phyloP scores from a whole-genome alignment of 495 filamentous ascomycete genomes.

The Talaromyces liani region DNA sequence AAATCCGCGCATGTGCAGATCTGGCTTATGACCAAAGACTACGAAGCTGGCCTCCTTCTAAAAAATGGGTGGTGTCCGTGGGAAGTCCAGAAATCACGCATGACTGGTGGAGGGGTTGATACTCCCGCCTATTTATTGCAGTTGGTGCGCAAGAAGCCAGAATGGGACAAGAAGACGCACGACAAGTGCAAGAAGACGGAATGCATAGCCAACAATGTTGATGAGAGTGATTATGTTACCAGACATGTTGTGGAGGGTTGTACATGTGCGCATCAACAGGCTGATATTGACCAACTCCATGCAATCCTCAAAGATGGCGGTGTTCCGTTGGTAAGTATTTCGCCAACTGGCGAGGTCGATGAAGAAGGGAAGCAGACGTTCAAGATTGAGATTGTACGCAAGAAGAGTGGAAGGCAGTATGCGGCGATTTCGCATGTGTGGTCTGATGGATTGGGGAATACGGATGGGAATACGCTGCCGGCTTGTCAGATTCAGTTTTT shows the following conservation, averaged over 20 bases:
- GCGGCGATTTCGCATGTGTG: not conserved
- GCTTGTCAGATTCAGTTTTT: not conserved
- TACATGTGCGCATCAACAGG: not conserved
- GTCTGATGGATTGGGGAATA: not conserved
- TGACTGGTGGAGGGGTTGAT: not conserved
- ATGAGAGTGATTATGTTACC: not conserved
- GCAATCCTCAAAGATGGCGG: not conserved
- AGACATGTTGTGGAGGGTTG: not conserved
- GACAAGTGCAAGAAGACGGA: not conserved
- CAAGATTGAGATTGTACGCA: not conserved
- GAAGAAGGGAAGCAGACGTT: not conserved
- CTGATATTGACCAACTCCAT: not conserved
- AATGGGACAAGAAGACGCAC: not conserved
- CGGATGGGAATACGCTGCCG: not conserved
- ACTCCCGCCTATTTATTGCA: not conserved
- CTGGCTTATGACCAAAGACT: not conserved
- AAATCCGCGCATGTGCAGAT: not conserved
- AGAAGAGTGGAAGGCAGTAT: not conserved
- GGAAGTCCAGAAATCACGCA: not conserved
- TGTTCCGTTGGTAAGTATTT: not conserved
- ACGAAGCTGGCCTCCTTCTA: not conserved
- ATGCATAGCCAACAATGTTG: not conserved
- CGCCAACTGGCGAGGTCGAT: not conserved
- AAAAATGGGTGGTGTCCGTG: not conserved
- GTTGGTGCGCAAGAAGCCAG: not conserved